A percentile compares a stretch with the other conserved stretches of the same genome.
Conservation (phyloP, 148 eudicot genomes). For the Pharnaceum exiguum region DNA sequence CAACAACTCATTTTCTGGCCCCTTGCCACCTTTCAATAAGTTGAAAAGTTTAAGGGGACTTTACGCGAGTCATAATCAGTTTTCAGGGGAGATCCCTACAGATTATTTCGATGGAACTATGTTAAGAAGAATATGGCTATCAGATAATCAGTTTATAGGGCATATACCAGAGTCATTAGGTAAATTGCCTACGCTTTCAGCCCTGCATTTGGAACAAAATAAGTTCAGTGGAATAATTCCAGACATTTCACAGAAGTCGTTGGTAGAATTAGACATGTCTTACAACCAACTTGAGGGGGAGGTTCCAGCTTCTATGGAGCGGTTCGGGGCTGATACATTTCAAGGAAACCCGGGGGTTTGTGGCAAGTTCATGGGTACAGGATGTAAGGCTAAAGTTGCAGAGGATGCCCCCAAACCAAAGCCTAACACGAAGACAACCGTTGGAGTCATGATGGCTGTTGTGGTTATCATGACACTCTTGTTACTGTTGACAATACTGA, state of each 20-base stretch:
- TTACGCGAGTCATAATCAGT: constrained; percentile 31
- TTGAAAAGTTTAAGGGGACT: constrained; percentile 35
- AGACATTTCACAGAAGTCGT: constrained; percentile 18
- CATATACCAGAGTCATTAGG: constrained; percentile 39
- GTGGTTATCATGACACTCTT: constrained; percentile 22
- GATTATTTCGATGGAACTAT: constrained; percentile 27
- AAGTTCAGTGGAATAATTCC: constrained; percentile 49
- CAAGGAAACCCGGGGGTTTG: constrained; percentile 46
- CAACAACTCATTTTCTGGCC: constrained; percentile 44
- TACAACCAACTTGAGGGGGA: constrained; percentile 43
- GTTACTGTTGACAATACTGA: constrained; percentile 21
- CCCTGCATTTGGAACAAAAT: constrained; percentile 37
- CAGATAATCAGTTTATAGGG: constrained; percentile 43
- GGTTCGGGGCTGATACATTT: constrained; percentile 33
- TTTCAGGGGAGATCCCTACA: constrained; percentile 44
- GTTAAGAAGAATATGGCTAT: constrained; percentile 36
- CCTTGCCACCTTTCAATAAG: constrained; percentile 37
- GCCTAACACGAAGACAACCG: neutral
- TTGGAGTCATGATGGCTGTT: constrained; percentile 26
- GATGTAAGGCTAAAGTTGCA: constrained; percentile 12
- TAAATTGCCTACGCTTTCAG: constrained; percentile 18
- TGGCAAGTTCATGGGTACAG: constrained; percentile 26
- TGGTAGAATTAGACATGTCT: constrained; percentile 30
- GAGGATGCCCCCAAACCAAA: neutral
- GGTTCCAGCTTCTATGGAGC: constrained; percentile 40